These are phyloP conservation scores for Tylopilus sp. DNA, from an alignment of 1,284 basidiomycete species.

Conservation along the genomic window DNA sequence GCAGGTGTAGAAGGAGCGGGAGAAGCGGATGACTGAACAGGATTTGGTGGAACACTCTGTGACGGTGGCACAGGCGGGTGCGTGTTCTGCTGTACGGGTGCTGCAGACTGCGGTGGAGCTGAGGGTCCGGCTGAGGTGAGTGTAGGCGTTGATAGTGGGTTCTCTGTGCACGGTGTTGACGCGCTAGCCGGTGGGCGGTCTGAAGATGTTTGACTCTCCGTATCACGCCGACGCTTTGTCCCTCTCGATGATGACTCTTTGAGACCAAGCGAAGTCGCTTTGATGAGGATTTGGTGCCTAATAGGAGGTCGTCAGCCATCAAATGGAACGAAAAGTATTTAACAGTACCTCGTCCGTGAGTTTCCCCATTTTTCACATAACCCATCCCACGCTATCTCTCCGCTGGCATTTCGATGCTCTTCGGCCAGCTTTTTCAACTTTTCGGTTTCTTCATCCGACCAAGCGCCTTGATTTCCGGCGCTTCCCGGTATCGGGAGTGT, in stretches of 20 bases:
- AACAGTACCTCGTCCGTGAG: conserved; percentile 57
- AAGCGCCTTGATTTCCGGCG: conserved; percentile 61
- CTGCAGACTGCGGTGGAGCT: conserved; percentile 21
- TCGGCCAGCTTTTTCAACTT: conserved; percentile 62
- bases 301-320: conserved; percentile 5
- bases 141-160: conserved; percentile 20
- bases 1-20: conserved; percentile 31
- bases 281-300: conserved; percentile 75
- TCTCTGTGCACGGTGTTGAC: conserved; percentile 26
- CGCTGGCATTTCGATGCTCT: conserved; percentile 49
- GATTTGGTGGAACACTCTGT: conserved; percentile 19
- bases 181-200: conserved; percentile 30
- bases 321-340: not conserved
- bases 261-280: conserved; percentile 68
- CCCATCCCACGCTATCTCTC: conserved; percentile 73
- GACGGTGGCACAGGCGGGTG: conserved; percentile 22
- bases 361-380: conserved; percentile 68
- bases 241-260: conserved; percentile 68
- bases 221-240: conserved; percentile 57
- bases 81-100: conserved; percentile 24
- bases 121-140: conserved; percentile 18
- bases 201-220: conserved; percentile 35
- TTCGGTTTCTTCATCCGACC: conserved; percentile 73
- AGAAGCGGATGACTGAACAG: conserved; percentile 29
- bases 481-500: conserved; percentile 31